Evolutionary conservation across 176 grass and related monocot genomes (phyloP), one percentile per base, ranked within the genome.

Genomic region (Cenchrus purpureus): DNA sequence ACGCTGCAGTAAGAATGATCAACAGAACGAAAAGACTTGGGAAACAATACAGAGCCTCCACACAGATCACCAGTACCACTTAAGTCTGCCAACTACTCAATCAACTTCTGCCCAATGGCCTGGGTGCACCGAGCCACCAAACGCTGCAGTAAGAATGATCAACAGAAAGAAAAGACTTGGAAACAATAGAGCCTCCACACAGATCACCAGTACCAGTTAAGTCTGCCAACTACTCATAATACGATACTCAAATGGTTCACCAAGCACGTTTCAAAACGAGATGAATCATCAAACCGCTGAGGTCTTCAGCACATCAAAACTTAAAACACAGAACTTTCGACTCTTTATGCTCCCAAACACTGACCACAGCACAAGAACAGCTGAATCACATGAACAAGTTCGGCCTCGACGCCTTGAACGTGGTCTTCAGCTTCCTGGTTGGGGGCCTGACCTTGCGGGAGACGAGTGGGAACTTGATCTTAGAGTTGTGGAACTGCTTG

Each of bases 391-490:
- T 93, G 25, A 95, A 93, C 75, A 95, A 44, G 78, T 95, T 95
- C 3, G 91, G 91, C 83, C 93, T 88, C 0, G 88, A 93, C 0
- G 91, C 91, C 79, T 95, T 95, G 88, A 84, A 95, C 10, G 91
- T 95, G n/a, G 93, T 95, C 82, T 95, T 95, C 51, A 93, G 63
- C 80, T 92, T 92, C 91, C 93, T 93, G 46, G 79, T 92, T 12
- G 93, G 87, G 0, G 93, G 93, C 71, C 93, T 86, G 51, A 95
- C 77, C 88, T 93, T 95, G 70, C 85, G 89, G 80, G 84, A 93
- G 59, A 95, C 86, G 1, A 95, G 88, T n/a, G 93, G 91, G 86
- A 95, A 95, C 86, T 93, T 95, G 83, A 95, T 95, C 76, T 92
- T 70, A 7, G 79, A 79, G 29, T 95, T 92, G 76, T 95, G 93